Conservation (phyloP, 768 basidiomycete genomes). For the Pholiota conissans region DNA sequence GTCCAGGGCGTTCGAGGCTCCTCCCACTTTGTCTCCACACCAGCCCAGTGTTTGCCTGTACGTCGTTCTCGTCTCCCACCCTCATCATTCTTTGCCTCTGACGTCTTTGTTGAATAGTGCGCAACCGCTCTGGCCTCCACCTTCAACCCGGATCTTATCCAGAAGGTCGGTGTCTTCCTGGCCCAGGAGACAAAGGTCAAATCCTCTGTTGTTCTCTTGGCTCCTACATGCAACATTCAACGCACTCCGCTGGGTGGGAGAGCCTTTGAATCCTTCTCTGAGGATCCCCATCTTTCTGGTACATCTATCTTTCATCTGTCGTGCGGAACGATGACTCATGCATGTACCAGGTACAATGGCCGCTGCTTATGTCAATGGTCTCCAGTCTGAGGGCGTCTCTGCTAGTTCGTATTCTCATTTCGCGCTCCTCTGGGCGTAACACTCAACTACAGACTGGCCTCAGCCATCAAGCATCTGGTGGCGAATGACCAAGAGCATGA, state of each 20-base stretch:
- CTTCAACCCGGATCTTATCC: constrained; percentile 61
- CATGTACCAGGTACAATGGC: constrained; percentile 49
- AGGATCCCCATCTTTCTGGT: constrained; percentile 71
- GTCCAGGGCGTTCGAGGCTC: constrained; percentile 65
- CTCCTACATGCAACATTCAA: constrained; percentile 78
- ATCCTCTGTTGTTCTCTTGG: constrained; percentile 62
- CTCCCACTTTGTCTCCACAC: constrained; percentile 62
- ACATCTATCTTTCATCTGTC: not conserved
- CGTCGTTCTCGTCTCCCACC: constrained; percentile 15
- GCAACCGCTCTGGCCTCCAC: constrained; percentile 72
- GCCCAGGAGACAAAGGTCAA: constrained; percentile 67
- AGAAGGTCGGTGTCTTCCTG: constrained; percentile 56
- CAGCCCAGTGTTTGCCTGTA: constrained; percentile 67
- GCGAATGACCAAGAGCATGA: constrained; percentile 77
- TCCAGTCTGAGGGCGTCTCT: constrained; percentile 65
- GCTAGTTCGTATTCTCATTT: constrained; percentile 38
- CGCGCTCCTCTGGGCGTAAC: not conserved
- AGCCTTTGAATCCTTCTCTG: constrained; percentile 72
- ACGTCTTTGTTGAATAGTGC: constrained; percentile 39
- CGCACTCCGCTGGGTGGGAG: constrained; percentile 61
- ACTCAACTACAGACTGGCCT: not conserved
- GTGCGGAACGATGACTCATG: not conserved
- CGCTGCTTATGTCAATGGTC: constrained; percentile 66
- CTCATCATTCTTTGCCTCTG: constrained; percentile 1
- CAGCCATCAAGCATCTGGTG: constrained; percentile 74